phyloP scores from a whole-genome alignment of 805 yeast genomes.

The Cyberlindnera xylosilytica region DNA sequence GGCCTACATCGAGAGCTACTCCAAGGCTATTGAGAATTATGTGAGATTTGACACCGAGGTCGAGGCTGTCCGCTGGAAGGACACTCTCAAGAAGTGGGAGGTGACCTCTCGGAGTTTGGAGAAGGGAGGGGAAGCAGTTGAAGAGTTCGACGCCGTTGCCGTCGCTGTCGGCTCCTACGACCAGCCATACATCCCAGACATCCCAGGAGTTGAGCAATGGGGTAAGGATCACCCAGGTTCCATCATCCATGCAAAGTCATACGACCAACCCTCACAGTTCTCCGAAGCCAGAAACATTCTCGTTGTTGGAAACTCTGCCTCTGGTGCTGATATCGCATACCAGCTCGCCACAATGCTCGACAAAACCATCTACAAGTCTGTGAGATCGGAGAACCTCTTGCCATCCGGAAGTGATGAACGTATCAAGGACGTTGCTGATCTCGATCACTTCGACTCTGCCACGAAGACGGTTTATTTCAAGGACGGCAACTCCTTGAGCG shows the following conservation, averaged over 20 bases:
- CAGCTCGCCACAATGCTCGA: slow-evolving; percentile 49
- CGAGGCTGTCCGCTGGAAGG: slow-evolving; percentile 31
- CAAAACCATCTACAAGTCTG: slow-evolving; percentile 44
- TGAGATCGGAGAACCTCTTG: slow-evolving; percentile 41
- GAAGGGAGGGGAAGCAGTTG: slow-evolving; percentile 17
- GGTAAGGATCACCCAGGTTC: slow-evolving; percentile 40
- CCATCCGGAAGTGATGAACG: slow-evolving; percentile 44
- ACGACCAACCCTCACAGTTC: slow-evolving; percentile 44
- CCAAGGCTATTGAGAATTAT: slow-evolving; percentile 37
- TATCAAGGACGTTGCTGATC: slow-evolving; percentile 42
- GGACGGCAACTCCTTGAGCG: slow-evolving; percentile 44
- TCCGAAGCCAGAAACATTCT: slow-evolving; percentile 41
- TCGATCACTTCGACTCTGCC: slow-evolving; percentile 36
- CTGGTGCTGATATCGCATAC: slow-evolving; percentile 70
- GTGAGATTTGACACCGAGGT: slow-evolving; percentile 50
- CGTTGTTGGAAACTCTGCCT: slow-evolving; percentile 74
- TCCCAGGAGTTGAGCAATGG: slow-evolving; percentile 52
- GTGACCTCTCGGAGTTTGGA: slow-evolving; percentile 36
- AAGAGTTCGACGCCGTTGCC: slow-evolving; percentile 57
- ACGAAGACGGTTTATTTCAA: slow-evolving; percentile 40
- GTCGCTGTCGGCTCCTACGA: slow-evolving; percentile 65
- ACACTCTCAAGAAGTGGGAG: slow-evolving; percentile 37
- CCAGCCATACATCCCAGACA: slow-evolving; percentile 56
- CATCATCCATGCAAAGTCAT: slow-evolving; percentile 56
- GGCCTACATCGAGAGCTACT: slow-evolving; percentile 56